Percentiles rank a stretch among this genome's conserved stretches.
Conservation (phyloP, 129 eudicot species). For the Centrapalus pauciflorus region DNA sequence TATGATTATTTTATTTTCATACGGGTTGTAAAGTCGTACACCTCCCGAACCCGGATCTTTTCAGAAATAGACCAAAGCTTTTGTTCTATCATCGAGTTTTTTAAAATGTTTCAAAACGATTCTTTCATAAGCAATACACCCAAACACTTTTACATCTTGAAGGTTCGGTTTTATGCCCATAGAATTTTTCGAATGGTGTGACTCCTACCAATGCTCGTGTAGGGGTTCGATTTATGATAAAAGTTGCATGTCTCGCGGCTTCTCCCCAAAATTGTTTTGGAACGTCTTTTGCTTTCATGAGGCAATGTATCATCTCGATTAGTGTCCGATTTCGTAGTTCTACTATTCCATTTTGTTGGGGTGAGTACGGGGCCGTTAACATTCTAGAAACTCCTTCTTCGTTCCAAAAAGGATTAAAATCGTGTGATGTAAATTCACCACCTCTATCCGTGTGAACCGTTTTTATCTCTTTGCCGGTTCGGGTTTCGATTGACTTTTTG, state of each 20-base stretch:
- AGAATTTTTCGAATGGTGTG: neutral
- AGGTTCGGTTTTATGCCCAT: neutral
- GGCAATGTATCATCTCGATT: conserved; percentile 8
- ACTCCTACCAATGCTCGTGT: neutral
- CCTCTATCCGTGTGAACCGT: neutral
- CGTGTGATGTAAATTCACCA: neutral
- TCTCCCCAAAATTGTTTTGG: conserved; percentile 6
- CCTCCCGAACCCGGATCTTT: neutral
- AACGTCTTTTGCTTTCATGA: conserved; percentile 9
- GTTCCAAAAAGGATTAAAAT: no score
- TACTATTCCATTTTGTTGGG: neutral
- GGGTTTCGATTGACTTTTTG: neutral
- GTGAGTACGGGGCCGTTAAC: neutral
- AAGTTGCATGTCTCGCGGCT: neutral
- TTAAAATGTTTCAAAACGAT: neutral
- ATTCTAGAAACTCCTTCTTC: neutral
- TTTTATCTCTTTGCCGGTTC: neutral
- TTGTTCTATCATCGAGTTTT: neutral
- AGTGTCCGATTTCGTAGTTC: conserved; percentile 4
- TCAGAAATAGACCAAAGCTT: neutral
- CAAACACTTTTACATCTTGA: neutral
- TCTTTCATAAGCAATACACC: neutral
- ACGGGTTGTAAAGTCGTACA: neutral
- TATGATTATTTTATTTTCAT: neutral
- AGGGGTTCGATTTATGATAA: neutral